Base-by-base conservation (phyloP, 768 basidiomycete genomes). In the Mycena crocata region DNA sequence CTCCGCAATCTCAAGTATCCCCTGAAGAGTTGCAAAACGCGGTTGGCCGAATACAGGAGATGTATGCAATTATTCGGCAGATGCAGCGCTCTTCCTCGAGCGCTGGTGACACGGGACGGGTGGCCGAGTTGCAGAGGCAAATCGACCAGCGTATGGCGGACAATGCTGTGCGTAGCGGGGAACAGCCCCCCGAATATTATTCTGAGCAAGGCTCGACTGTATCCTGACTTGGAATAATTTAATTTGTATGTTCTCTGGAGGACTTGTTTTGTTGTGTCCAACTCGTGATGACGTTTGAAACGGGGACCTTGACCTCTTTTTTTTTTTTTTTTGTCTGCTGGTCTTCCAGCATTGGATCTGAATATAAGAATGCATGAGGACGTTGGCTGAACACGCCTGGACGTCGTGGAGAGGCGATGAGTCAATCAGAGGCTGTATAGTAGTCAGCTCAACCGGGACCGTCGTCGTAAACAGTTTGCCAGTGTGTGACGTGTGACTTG, bases 31-130 rank as follows among this genome's bases (percentile, higher is more conserved):
- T 60, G n/a, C 64, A 60, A 40, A 24, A 24, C 7, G 64, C 51
- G 3, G 12, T 61, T 59, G 58, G 56, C 32, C 44, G 64, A 26
- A 66, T 66, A 26, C 58, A 66, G 31, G 65, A 66, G 31, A 66
- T 57, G 64, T 59, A 57, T 23, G 44, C 21, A 13, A 39, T 65
- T 24, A 34, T 65, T 15, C 46, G 40, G 21, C 49, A 60, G 50
- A 44, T 58, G 64, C 62, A 55, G 35, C 19, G 21, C 14, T 28
- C 28, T 6, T 13, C 50, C 30, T n/a, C 48, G 7, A 26, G 7
- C 30, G 21, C 52, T 10, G 40, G 23, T 15, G 60, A 44, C 12
- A 39, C 14, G 30, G 58, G 14, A 26, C 24, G 64, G 28, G 37
- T 65, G 17, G 37, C 28, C 23, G 58, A 66, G 45, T 34, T 66